Evolutionary conservation across 1,139 yeast species (phyloP).

Genomic region (Candida glucosophila): DNA sequence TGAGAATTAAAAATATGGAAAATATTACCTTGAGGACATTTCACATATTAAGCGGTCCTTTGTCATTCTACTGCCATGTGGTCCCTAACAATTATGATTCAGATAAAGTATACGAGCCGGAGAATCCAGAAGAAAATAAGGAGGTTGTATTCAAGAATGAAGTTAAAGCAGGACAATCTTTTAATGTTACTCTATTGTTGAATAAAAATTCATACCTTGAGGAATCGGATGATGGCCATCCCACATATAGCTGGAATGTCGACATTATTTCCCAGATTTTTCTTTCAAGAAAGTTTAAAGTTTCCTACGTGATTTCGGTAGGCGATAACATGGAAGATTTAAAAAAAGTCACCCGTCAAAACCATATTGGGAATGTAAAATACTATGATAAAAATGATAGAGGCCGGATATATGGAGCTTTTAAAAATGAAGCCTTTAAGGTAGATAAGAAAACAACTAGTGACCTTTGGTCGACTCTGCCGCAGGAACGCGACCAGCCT

Average conservation of each 20-base stretch:
- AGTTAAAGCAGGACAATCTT: slow-evolving; percentile 58
- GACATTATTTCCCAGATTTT: slow-evolving; percentile 80
- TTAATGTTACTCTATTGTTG: slow-evolving; percentile 39
- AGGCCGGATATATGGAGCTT: slow-evolving; percentile 12
- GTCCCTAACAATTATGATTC: slow-evolving; percentile 42
- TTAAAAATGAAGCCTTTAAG: slow-evolving; percentile 15
- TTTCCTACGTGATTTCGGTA: slow-evolving; percentile 59
- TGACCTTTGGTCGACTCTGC: slow-evolving; percentile 62
- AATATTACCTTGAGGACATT: slow-evolving; percentile 43
- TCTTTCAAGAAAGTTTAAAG: slow-evolving; percentile 58
- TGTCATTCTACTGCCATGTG: slow-evolving; percentile 50
- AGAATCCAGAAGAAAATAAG: slow-evolving; percentile 11
- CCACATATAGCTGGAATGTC: slow-evolving; percentile 61
- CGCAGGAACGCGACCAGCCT: slow-evolving; percentile 33
- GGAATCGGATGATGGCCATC: slow-evolving; percentile 13
- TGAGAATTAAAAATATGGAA: slow-evolving; percentile 45
- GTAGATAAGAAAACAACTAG: slow-evolving; percentile 49
- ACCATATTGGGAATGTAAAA: slow-evolving; percentile 1
- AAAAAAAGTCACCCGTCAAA: slow-evolving; percentile 18
- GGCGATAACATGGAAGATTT: slow-evolving; percentile 31
- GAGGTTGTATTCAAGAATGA: slow-evolving; percentile 32
- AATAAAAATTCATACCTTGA: slow-evolving; percentile 32
- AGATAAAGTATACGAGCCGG: slow-evolving; percentile 21
- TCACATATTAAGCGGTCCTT: slow-evolving; percentile 52
- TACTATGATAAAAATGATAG: slow-evolving; percentile 7